Base-by-base conservation (phyloP, 2,329 filamentous ascomycete species). In the Fusarium pseudograminearum region DNA sequence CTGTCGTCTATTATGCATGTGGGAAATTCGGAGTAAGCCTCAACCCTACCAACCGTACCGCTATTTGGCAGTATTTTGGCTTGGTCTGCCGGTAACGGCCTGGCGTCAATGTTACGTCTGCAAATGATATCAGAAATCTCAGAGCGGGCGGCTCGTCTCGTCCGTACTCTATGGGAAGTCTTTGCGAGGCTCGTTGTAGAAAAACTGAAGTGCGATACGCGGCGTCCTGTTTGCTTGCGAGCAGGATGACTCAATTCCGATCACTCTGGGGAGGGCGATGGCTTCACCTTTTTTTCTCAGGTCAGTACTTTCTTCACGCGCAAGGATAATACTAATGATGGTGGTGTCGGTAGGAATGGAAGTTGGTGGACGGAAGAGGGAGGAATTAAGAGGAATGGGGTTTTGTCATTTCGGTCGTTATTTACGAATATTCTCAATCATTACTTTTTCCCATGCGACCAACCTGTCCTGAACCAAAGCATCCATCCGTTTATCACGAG, bases 1-100 rank as follows among this genome's bases (percentile, higher is more conserved):
- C 16, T 7, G 28, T 42, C 41, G 3, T 42, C 9, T 52, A 40
- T 12, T 0, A 69, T 22, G 93, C 93, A 94, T 93, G 93, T 94
- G 93, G 93, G 93, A 96, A 96, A 96, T 95, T 96, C 93, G 93
- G 93, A 96, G 93, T 92, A 96, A 90, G 94, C 92, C 94, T 92
- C 93, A 78, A 72, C 66, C 76, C 80, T 77, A 70, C 75, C 79
- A 34, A 26, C 61, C 53, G 30, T 60, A 40, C 46, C 55, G 41
- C 47, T 46, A 10, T 51, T 11, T 22, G 12, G 30, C 10, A 34
- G 58, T 31, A 14, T 41, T 44, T 40, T n/a, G 41, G 80, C 74
- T 78, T 78, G 84, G 83, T 85, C 93, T 92, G 91, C 91, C 91
- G 89, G 92, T 87, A 86, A 95, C 91, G 92, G 91, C 87, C 91